Conservation (phyloP, 176 grass and related monocot genomes). For the Triticum timopheevii region DNA sequence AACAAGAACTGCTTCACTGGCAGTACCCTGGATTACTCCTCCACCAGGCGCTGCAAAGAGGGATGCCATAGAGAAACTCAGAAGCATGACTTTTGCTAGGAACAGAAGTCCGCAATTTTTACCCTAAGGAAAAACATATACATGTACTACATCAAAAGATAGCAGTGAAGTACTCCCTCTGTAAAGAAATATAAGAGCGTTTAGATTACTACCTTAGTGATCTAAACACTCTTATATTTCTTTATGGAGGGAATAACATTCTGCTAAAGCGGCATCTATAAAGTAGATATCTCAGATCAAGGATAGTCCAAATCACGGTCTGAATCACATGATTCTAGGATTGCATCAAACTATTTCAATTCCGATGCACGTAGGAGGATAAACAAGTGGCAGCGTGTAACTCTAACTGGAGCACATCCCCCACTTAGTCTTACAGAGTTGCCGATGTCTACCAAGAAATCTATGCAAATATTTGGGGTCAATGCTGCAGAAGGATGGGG, state of each 20-base stretch:
- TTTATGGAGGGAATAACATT: background rate
- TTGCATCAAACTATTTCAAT: background rate
- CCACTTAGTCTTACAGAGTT: too few relatives aligned
- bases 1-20: constrained; percentile 69
- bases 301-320: background rate
- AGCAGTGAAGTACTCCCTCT: too few relatives aligned
- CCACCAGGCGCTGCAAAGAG: constrained; percentile 46
- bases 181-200: too few relatives aligned
- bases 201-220: too few relatives aligned
- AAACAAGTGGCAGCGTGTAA: background rate
- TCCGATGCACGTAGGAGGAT: background rate
- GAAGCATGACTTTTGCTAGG: background rate
- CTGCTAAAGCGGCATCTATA: background rate
- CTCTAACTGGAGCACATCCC: background rate
- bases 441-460: too few relatives aligned
- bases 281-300: background rate
- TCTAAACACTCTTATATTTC: too few relatives aligned
- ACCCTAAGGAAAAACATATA: too few relatives aligned
- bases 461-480: too few relatives aligned
- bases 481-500: too few relatives aligned
- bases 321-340: background rate
- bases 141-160: background rate
- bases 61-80: background rate
- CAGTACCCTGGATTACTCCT: constrained; percentile 78
- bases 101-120: background rate